Percentiles rank a stretch among this genome's conserved stretches.
Conservation (phyloP, 2,329 filamentous ascomycete species). For the Scopulariopsis brevicaulis region DNA sequence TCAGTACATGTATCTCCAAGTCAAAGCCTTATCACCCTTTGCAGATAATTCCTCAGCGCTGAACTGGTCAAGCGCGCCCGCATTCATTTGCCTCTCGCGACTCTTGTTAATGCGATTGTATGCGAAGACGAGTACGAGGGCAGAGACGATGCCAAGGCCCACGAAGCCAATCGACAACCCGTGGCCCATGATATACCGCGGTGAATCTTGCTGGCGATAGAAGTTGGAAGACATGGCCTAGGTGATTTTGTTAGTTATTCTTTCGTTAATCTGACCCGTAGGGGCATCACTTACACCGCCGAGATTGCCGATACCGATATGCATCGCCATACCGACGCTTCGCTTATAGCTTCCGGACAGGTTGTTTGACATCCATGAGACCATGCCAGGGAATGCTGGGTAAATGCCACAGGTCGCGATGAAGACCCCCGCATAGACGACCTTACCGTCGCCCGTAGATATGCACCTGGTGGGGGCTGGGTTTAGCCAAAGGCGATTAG, state of each 20-base stretch:
- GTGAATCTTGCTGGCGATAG: conserved; percentile 41
- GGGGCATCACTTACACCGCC: conserved; percentile 15
- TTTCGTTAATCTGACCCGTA: neutral
- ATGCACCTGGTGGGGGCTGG: conserved; percentile 28
- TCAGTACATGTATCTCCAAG: conserved; percentile 49
- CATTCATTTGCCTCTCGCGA: conserved; percentile 32
- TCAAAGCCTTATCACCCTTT: conserved; percentile 48
- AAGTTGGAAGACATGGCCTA: conserved; percentile 64
- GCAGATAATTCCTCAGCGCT: conserved; percentile 39
- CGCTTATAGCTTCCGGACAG: conserved; percentile 43
- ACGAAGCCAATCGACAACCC: conserved; percentile 39
- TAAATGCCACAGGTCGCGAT: conserved; percentile 35
- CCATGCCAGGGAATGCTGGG: conserved; percentile 40
- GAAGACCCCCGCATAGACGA: conserved; percentile 37
- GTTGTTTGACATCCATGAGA: conserved; percentile 50
- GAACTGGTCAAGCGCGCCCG: conserved; percentile 26
- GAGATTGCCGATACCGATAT: conserved; percentile 49
- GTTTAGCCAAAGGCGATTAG: neutral
- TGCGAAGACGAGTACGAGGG: conserved; percentile 18
- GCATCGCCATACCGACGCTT: conserved; percentile 43
- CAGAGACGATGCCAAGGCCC: conserved; percentile 23
- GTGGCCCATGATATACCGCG: conserved; percentile 38
- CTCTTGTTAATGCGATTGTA: conserved; percentile 50
- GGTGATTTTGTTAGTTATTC: neutral
- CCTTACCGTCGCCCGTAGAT: conserved; percentile 20